phyloP scores from a whole-genome alignment of 2,329 filamentous ascomycete genomes.

The Trichoderma atrobrunneum region DNA sequence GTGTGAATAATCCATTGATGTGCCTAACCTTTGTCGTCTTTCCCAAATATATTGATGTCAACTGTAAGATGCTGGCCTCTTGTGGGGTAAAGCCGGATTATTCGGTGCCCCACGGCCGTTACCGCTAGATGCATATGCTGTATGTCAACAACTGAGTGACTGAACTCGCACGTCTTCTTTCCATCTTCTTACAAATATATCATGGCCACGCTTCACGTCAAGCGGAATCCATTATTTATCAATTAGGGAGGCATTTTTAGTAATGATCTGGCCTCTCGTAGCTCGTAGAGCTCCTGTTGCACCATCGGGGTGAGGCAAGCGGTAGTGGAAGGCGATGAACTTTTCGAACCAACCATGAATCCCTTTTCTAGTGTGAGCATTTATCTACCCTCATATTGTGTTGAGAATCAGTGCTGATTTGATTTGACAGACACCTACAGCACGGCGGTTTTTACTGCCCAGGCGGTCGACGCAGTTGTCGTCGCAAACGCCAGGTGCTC shows the following conservation, averaged over 20 bases:
- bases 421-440: conserved; percentile 36
- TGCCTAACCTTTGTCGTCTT: not conserved
- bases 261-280: not conserved
- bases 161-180: not conserved
- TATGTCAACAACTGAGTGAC: not conserved
- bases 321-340: not conserved
- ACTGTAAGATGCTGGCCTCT: not conserved
- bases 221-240: not conserved
- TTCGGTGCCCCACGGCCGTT: not conserved
- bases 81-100: not conserved
- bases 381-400: too few relatives aligned
- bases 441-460: conserved; percentile 39
- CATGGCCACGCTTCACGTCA: not conserved
- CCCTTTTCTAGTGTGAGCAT: conserved; percentile 18
- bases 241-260: not conserved
- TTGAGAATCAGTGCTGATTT: not conserved
- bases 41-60: not conserved
- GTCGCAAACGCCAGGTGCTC: conserved; percentile 32
- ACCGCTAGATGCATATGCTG: not conserved
- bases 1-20: not conserved
- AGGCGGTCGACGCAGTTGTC: conserved; percentile 34
- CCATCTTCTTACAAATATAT: not conserved
- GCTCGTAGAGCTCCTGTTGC: not conserved
- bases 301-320: conserved; percentile 3
- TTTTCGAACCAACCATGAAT: conserved; percentile 9